A percentile compares a stretch with the other conserved stretches of the same genome.
phyloP scores from a whole-genome alignment of 257 asterid genomes.

The Forsythia viridissima region DNA sequence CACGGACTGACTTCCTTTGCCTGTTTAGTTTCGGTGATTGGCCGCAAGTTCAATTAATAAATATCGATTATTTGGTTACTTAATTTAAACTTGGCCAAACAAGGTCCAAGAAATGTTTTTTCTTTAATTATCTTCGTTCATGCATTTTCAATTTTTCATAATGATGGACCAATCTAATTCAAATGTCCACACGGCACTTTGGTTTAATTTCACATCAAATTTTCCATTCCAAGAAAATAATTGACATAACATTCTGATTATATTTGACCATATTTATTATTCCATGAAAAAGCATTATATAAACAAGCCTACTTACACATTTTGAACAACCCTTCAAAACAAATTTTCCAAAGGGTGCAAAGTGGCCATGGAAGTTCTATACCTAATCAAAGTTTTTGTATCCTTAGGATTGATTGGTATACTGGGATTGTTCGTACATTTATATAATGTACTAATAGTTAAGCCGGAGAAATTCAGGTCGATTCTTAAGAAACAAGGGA shows the following conservation, averaged over 20 bases:
- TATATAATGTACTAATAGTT: neutral
- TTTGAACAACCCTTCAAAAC: neutral
- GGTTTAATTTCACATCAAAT: neutral
- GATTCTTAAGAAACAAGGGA: constrained; percentile 6
- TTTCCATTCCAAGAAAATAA: neutral
- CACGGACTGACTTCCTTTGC: too few relatives aligned
- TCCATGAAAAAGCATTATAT: neutral
- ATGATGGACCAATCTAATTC: neutral
- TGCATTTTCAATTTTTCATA: neutral
- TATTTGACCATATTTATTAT: too few relatives aligned
- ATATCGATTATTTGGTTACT: too few relatives aligned
- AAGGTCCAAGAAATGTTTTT: neutral
- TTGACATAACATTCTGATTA: neutral
- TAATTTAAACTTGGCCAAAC: too few relatives aligned
- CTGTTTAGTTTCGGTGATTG: too few relatives aligned
- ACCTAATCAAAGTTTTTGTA: neutral
- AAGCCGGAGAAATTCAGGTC: constrained; percentile 1
- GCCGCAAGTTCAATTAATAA: too few relatives aligned
- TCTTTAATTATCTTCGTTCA: neutral
- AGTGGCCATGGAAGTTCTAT: constrained; percentile 7
- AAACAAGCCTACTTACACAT: neutral
- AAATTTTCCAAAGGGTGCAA: neutral
- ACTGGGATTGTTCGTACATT: constrained; percentile 5
- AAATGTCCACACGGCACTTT: neutral
- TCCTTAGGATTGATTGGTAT: neutral